A percentile compares a stretch with the other conserved stretches of the same genome.
Evolutionary conservation across 2,329 filamentous ascomycete species (phyloP).

Genomic region (Mariannaea sp.): DNA sequence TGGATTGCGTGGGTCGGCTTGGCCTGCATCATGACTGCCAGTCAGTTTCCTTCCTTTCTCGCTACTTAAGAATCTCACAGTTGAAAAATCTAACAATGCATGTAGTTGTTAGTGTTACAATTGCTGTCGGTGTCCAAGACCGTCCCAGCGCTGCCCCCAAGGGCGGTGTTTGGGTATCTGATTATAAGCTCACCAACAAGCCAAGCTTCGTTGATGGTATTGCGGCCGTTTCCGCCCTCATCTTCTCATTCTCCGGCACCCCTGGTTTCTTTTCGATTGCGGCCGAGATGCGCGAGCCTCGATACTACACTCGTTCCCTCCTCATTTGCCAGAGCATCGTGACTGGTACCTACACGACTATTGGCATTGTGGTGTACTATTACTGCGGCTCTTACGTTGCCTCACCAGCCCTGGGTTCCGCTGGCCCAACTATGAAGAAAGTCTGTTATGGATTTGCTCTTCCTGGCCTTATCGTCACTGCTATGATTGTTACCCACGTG

Average conservation of each 20-base stretch:
- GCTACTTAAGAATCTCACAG: too few species aligned
- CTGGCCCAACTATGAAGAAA: conserved; percentile 48
- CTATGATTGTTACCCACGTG: conserved; percentile 33
- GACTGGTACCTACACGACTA: conserved; percentile 39
- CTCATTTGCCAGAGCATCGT: conserved; percentile 34
- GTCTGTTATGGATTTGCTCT: conserved; percentile 47
- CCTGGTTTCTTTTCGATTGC: conserved; percentile 41
- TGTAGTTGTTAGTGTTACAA: conserved; percentile 32
- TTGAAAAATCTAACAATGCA: background rate
- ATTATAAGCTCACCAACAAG: conserved; percentile 37
- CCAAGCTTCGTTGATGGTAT: conserved; percentile 40
- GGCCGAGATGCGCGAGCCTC: conserved; percentile 41
- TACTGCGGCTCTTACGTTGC: conserved; percentile 52
- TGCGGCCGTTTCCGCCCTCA: conserved; percentile 37
- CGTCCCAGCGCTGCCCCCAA: conserved; percentile 35
- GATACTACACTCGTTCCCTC: conserved; percentile 32
- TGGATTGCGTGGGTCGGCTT: conserved; percentile 40
- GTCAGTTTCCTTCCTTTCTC: conserved; percentile 11
- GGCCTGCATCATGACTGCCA: conserved; percentile 24
- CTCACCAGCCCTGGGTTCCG: conserved; percentile 51
- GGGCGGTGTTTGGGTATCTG: conserved; percentile 31
- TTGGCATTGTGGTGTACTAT: conserved; percentile 48
- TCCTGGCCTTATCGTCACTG: conserved; percentile 34
- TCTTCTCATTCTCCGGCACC: conserved; percentile 45
- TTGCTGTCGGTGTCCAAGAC: conserved; percentile 39